These are phyloP conservation scores for Claviceps lovelessii DNA, from an alignment of 2,329 filamentous ascomycete genomes.

Conservation along the genomic window DNA sequence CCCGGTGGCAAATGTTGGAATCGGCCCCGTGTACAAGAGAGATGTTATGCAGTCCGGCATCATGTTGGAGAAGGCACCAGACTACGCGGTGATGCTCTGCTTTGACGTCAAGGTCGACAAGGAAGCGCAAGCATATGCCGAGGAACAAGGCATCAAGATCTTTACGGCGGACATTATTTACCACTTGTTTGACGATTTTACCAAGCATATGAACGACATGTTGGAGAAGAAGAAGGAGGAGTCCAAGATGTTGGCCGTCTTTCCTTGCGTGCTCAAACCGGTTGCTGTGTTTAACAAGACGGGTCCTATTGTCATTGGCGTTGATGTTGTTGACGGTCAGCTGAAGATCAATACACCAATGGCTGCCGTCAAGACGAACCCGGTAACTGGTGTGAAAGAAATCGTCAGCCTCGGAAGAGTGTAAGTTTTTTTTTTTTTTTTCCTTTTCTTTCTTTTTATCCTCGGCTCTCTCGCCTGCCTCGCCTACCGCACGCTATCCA, in stretches of 20 bases:
- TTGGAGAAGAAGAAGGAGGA: conserved; percentile 91
- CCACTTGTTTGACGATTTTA: conserved; percentile 94
- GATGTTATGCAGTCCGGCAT: conserved; percentile 91
- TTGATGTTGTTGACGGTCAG: conserved; percentile 86
- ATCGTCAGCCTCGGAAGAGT: conserved; percentile 79
- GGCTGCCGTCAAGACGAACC: conserved; percentile 69
- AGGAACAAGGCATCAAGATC: conserved; percentile 90
- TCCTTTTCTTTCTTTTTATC: no score
- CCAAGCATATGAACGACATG: conserved; percentile 79
- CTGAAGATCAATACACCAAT: conserved; percentile 81
- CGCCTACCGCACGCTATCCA: no score
- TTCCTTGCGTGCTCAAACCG: conserved; percentile 80
- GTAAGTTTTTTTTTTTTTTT: conserved; percentile 40
- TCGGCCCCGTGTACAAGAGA: conserved; percentile 94
- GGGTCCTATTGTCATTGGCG: conserved; percentile 82
- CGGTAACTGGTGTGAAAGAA: conserved; percentile 68
- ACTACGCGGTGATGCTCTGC: conserved; percentile 97
- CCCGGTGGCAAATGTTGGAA: conserved; percentile 90
- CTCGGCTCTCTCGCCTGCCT: no score
- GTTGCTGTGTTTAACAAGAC: conserved; percentile 99
- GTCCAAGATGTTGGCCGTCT: conserved; percentile 86
- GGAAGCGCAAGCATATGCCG: conserved; percentile 79
- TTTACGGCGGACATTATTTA: conserved; percentile 99
- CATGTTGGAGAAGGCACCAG: conserved; percentile 91
- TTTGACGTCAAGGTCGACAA: conserved; percentile 99